Conservation (phyloP, 2,329 filamentous ascomycete genomes). For the Aurifilum marmelostoma region DNA sequence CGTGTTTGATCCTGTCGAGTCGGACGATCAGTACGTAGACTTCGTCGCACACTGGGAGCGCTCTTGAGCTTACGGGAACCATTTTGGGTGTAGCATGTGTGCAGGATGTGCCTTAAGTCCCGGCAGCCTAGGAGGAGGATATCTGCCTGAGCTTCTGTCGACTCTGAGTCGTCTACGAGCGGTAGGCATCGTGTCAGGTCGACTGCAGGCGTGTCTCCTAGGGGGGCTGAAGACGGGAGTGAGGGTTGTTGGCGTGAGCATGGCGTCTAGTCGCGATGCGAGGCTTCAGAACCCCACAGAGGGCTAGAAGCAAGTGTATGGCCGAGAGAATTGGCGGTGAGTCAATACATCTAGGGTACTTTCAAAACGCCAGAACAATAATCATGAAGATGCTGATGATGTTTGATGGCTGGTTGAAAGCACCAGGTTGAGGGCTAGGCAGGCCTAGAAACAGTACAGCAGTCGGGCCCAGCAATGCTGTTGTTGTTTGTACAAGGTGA, state of each 20-base stretch:
- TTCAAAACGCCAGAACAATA: neutral
- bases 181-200: slow-evolving; percentile 52
- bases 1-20: neutral
- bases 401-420: too few relatives aligned
- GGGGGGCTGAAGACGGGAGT: slow-evolving; percentile 47
- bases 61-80: slow-evolving; percentile 39
- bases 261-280: slow-evolving; percentile 29
- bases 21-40: neutral
- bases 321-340: neutral
- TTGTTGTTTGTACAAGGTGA: too few relatives aligned
- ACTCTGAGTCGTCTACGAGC: slow-evolving; percentile 45
- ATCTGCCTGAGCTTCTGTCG: slow-evolving; percentile 36
- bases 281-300: neutral
- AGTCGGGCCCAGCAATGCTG: too few relatives aligned
- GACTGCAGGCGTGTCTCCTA: slow-evolving; percentile 59
- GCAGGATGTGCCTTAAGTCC: slow-evolving; percentile 60
- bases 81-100: slow-evolving; percentile 50
- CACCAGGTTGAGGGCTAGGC: too few relatives aligned
- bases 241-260: slow-evolving; percentile 44
- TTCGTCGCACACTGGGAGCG: neutral
- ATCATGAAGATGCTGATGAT: neutral
- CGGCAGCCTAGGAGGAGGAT: slow-evolving; percentile 60
- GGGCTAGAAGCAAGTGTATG: neutral
- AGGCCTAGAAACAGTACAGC: too few relatives aligned
- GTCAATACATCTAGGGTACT: neutral